Percentiles rank a stretch among this genome's conserved stretches.
phyloP scores from a whole-genome alignment of 2,329 filamentous ascomycete species.

The Sclerotinia glacialis region DNA sequence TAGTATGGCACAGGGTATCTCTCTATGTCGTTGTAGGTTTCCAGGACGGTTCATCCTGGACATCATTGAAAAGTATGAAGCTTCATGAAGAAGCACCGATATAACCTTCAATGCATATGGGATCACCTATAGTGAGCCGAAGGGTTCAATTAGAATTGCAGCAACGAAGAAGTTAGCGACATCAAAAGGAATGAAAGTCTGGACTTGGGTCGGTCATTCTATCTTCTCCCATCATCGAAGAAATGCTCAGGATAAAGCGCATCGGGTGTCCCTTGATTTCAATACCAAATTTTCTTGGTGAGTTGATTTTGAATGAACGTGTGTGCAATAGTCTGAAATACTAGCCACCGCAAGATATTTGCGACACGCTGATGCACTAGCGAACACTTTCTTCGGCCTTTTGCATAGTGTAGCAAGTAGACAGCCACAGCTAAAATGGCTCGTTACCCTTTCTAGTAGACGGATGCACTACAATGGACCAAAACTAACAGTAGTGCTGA shows the following conservation, averaged over 20 bases:
- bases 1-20: neutral
- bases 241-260: neutral
- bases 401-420: neutral
- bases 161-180: neutral
- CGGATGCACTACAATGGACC: slow-evolving; percentile 1
- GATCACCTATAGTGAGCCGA: neutral
- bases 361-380: neutral
- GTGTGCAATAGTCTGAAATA: neutral
- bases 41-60: neutral
- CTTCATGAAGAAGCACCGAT: too few species aligned
- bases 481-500: neutral
- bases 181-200: neutral
- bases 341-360: neutral
- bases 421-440: neutral
- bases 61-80: neutral
- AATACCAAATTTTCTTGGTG: neutral
- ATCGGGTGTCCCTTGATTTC: neutral
- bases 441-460: neutral
- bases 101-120: neutral
- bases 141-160: too few species aligned
- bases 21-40: neutral
- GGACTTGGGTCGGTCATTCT: too few species aligned
- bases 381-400: neutral
- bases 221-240: neutral
- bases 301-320: neutral